Evolutionary conservation across 2,329 filamentous ascomycete species (phyloP).

Genomic region (Pseudomassariella vexata): DNA sequence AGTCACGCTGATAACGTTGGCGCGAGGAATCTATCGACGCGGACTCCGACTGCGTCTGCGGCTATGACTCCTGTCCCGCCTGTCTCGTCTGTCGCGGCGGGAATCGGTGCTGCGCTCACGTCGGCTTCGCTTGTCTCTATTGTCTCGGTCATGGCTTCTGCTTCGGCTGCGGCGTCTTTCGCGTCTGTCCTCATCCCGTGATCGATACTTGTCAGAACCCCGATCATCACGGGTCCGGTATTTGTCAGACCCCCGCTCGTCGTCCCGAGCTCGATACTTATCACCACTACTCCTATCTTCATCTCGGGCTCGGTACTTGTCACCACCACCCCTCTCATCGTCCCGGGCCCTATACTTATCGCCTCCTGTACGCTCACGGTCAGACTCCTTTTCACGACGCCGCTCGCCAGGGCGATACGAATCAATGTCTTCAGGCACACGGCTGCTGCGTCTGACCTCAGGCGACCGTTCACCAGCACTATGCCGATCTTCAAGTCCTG

Average conservation of each 20-base stretch:
- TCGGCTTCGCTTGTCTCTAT: conserved; percentile 26
- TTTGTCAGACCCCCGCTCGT: conserved; percentile 9
- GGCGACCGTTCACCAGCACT: conserved; percentile 37
- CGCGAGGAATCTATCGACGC: too few relatives aligned
- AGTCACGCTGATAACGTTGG: conserved; percentile 13
- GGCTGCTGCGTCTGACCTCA: conserved; percentile 31
- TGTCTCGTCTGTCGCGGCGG: conserved; percentile 18
- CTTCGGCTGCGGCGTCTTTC: conserved; percentile 18
- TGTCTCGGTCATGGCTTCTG: conserved; percentile 22
- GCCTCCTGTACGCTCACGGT: conserved; percentile 18
- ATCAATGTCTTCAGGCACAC: conserved; percentile 36
- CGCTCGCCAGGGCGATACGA: conserved; percentile 41
- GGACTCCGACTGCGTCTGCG: conserved; percentile 19
- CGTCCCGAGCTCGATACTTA: conserved; percentile 7
- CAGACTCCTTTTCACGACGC: too few relatives aligned
- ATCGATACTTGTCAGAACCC: conserved; percentile 2
- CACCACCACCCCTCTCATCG: conserved; percentile 11
- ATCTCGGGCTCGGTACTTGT: conserved; percentile 13
- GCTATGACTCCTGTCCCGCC: conserved; percentile 13
- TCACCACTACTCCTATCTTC: conserved; percentile 24
- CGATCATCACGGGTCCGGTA: too few relatives aligned
- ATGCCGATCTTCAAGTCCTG: conserved; percentile 50
- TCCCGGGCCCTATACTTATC: conserved; percentile 16
- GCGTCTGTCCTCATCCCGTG: conserved; percentile 5
- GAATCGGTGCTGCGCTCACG: conserved; percentile 14